These are phyloP conservation scores for Kluyveromyces wickerhamii DNA, from an alignment of 805 yeast genomes.

Conservation along the genomic window DNA sequence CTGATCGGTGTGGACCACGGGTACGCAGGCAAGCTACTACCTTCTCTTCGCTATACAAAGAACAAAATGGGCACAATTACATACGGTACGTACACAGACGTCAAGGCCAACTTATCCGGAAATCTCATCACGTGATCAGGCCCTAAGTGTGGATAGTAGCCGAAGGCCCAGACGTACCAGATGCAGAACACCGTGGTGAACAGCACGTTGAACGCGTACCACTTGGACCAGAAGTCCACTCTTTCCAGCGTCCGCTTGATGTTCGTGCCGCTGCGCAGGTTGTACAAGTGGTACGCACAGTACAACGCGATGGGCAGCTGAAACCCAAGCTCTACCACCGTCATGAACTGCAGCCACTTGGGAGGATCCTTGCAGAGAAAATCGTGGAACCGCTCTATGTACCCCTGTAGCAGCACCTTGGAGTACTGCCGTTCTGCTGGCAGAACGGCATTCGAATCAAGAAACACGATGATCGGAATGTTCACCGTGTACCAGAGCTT, in stretches of 20 bases:
- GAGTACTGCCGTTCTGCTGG: constrained; percentile 48
- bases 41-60: constrained; percentile 1
- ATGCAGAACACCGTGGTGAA: constrained; percentile 73
- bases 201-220: constrained; percentile 79
- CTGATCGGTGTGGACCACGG: no score
- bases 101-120: constrained; percentile 16
- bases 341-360: constrained; percentile 66
- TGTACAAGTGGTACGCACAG: constrained; percentile 14
- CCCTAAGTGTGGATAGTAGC: constrained; percentile 16
- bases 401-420: constrained; percentile 43
- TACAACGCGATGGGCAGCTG: constrained; percentile 74
- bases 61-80: constrained; percentile 21
- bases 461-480: constrained; percentile 62
- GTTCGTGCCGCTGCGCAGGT: constrained; percentile 7
- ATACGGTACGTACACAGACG: constrained; percentile 26
- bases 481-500: constrained; percentile 36
- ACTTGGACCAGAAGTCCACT: constrained; percentile 31
- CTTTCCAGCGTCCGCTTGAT: constrained; percentile 8
- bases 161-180: constrained; percentile 34
- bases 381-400: constrained; percentile 61
- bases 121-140: constrained; percentile 8
- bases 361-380: constrained; percentile 54
- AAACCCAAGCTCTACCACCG: constrained; percentile 58
- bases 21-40: no score
- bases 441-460: constrained; percentile 67